phyloP scores from a whole-genome alignment of 2,329 filamentous ascomycete species.

The Dendryphion nanum region DNA sequence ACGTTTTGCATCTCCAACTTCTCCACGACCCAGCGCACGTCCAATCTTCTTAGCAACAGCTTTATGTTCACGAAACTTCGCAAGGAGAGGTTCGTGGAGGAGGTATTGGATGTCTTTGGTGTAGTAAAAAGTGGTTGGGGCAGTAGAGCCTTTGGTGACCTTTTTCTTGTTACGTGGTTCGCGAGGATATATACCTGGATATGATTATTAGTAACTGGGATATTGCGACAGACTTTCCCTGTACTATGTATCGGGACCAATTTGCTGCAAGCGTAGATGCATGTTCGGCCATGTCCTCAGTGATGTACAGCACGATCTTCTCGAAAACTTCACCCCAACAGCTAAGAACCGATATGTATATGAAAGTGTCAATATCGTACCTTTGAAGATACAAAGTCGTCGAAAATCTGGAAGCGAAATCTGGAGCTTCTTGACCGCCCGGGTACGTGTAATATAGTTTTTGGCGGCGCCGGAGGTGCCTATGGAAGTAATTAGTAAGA shows the following conservation, averaged over 20 bases:
- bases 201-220: background rate
- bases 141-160: slow-evolving; percentile 85
- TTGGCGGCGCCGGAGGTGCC: slow-evolving; percentile 87
- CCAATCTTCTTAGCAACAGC: slow-evolving; percentile 96
- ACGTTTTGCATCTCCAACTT: slow-evolving; percentile 83
- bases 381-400: slow-evolving; percentile 99
- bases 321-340: too few species aligned
- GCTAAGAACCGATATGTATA: too few species aligned
- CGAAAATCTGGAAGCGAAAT: slow-evolving; percentile 96
- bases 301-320: too few species aligned
- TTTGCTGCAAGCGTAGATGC: too few species aligned
- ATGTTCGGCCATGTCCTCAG: too few species aligned
- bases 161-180: slow-evolving; percentile 98
- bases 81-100: slow-evolving; percentile 89
- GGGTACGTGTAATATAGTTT: slow-evolving; percentile 97
- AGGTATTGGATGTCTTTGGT: slow-evolving; percentile 98
- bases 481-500: slow-evolving; percentile 25
- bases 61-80: slow-evolving; percentile 97
- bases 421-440: slow-evolving; percentile 96
- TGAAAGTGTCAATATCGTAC: too few species aligned
- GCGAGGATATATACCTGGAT: slow-evolving; percentile 81
- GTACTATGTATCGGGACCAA: too few species aligned
- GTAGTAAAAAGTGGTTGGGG: slow-evolving; percentile 87
- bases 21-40: slow-evolving; percentile 84
- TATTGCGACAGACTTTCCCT: background rate